A percentile compares a stretch with the other conserved stretches of the same genome.
phyloP scores from a whole-genome alignment of 441 rosid genomes.

The Aquilaria agallochum region DNA sequence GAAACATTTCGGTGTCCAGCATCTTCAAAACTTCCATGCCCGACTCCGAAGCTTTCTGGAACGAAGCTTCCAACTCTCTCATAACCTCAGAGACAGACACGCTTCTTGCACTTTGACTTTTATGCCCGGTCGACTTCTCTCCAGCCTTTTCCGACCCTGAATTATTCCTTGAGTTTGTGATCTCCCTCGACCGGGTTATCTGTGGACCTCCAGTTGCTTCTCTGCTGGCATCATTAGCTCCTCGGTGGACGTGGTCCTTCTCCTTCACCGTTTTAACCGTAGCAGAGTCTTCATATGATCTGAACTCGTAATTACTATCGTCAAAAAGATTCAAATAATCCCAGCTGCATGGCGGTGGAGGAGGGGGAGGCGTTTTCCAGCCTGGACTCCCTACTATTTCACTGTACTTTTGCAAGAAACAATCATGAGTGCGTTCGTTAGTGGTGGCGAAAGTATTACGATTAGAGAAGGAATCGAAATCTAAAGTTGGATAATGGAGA shows the following conservation, averaged over 20 bases:
- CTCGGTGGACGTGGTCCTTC: slow-evolving; percentile 7
- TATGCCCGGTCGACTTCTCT: slow-evolving; percentile 16
- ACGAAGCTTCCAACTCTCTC: slow-evolving; percentile 32
- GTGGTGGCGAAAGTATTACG: slow-evolving; percentile 6
- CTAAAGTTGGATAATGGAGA: slow-evolving; percentile 17
- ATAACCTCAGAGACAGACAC: slow-evolving; percentile 19
- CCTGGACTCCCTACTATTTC: slow-evolving; percentile 7
- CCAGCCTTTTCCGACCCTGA: neutral
- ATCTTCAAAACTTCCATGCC: slow-evolving; percentile 43
- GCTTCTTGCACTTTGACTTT: slow-evolving; percentile 16
- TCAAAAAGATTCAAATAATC: slow-evolving; percentile 53
- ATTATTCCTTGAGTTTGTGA: slow-evolving; percentile 3
- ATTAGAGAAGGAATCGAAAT: slow-evolving; percentile 18
- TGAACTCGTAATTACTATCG: slow-evolving; percentile 30
- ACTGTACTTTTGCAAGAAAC: neutral
- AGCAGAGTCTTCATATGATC: slow-evolving; percentile 25
- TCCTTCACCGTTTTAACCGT: slow-evolving; percentile 19
- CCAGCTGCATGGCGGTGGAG: slow-evolving; percentile 42
- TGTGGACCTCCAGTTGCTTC: slow-evolving; percentile 9
- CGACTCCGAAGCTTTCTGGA: slow-evolving; percentile 44
- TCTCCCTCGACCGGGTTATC: slow-evolving; percentile 1
- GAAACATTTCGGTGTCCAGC: slow-evolving; percentile 41
- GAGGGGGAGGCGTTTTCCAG: slow-evolving; percentile 40
- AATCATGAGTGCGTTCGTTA: neutral
- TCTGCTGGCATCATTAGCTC: slow-evolving; percentile 10